A percentile compares a stretch with the other conserved stretches of the same genome.
phyloP scores from a whole-genome alignment of 2,329 filamentous ascomycete genomes.

The Endothia cerciana region DNA sequence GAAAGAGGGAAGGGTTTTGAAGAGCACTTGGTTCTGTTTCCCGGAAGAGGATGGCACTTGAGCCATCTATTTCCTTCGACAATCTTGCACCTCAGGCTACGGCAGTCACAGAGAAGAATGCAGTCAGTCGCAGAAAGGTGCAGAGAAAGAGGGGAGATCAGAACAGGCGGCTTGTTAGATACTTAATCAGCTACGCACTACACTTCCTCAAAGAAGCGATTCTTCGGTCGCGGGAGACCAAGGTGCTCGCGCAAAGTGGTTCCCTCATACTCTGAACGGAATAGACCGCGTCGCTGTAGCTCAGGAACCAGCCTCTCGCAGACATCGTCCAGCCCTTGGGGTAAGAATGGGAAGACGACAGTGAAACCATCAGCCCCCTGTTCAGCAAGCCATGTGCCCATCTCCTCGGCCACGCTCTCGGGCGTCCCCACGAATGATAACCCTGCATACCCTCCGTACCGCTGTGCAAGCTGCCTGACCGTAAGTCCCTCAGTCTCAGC shows the following conservation, averaged over 20 bases:
- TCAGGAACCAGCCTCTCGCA: conserved; percentile 52
- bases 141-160: no score
- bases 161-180: no score
- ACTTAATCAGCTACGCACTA: conserved; percentile 3
- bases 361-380: conserved; percentile 57
- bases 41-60: no score
- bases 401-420: conserved; percentile 52
- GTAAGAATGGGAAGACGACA: conserved; percentile 52
- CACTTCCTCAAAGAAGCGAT: conserved; percentile 40
- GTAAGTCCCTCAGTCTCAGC: conserved; percentile 55
- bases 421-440: conserved; percentile 56
- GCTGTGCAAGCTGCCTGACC: conserved; percentile 54
- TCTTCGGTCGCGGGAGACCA: conserved; percentile 52
- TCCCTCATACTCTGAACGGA: conserved; percentile 56
- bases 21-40: no score
- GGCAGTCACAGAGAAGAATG: no score
- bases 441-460: conserved; percentile 53
- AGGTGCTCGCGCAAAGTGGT: conserved; percentile 58
- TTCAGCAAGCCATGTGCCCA: conserved; percentile 51
- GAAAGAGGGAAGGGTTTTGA: neutral
- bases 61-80: no score
- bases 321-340: conserved; percentile 55
- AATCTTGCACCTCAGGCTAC: no score
- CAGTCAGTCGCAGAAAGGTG: no score
- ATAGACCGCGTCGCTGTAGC: conserved; percentile 54